These are phyloP conservation scores for Vickermania ingenoplastis DNA, from an alignment of 208 protist species.

Conservation along the genomic window DNA sequence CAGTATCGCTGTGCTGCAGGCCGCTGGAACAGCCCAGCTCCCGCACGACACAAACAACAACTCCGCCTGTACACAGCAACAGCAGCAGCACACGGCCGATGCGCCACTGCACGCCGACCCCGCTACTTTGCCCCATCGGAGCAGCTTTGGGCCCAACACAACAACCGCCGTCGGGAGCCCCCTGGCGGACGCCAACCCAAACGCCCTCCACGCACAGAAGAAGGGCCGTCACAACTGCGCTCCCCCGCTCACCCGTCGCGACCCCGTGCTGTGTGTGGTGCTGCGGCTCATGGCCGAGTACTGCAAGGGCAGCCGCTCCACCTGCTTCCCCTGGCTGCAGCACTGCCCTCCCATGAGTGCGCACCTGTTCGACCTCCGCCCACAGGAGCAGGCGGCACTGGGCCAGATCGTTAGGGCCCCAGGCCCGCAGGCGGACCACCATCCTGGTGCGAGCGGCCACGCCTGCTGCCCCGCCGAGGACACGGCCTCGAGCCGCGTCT, in stretches of 20 bases:
- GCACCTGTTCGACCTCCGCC: constrained; percentile 52
- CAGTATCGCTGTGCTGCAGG: constrained; percentile 27
- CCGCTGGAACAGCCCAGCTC: too few species aligned
- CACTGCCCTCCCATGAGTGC: constrained; percentile 63
- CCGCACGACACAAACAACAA: too few species aligned
- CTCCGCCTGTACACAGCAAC: too few species aligned
- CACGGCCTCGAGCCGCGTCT: neutral
- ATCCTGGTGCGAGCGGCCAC: neutral
- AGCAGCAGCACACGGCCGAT: too few species aligned
- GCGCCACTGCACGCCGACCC: too few species aligned
- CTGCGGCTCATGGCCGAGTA: constrained; percentile 71
- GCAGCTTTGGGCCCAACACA: too few species aligned
- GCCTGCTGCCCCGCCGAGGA: neutral
- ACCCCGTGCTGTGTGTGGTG: constrained; percentile 49
- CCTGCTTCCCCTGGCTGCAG: constrained; percentile 61
- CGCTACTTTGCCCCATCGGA: neutral
- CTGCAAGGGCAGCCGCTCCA: constrained; percentile 21
- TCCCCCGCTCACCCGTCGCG: constrained; percentile 3
- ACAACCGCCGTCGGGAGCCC: too few species aligned
- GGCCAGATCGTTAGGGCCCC: constrained; percentile 11
- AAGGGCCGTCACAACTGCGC: neutral
- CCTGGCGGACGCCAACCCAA: neutral
- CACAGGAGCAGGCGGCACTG: constrained; percentile 16
- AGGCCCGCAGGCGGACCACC: neutral
- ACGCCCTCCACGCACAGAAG: too few species aligned